Percentiles rank a stretch among this genome's conserved stretches.
These are phyloP conservation scores for Cryptosporidium parvum DNA, from an alignment of 169 alveolate species.

Conservation along the genomic window DNA sequence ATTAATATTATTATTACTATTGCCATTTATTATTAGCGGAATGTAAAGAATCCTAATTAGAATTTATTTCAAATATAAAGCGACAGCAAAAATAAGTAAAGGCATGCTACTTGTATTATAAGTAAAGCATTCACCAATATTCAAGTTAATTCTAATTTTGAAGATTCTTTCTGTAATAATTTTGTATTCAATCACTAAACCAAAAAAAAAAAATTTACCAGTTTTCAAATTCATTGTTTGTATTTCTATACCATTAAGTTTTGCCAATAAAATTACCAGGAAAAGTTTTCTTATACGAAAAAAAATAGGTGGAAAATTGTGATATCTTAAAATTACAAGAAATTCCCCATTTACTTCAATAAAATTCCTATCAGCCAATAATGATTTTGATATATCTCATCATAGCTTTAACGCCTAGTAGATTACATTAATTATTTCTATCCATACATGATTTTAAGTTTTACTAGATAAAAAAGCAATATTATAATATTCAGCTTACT, in stretches of 20 bases:
- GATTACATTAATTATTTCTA: neutral
- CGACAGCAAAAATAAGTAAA: neutral
- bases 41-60: neutral
- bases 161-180: neutral
- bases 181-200: neutral
- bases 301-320: neutral
- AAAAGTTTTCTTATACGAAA: too few species aligned
- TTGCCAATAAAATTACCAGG: neutral
- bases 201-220: neutral
- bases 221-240: neutral
- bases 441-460: neutral
- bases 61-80: neutral
- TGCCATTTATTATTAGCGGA: too few species aligned
- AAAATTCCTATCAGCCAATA: neutral
- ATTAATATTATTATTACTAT: too few species aligned
- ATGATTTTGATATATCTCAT: too few species aligned
- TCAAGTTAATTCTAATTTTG: neutral
- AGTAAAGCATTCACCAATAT: neutral
- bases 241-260: neutral
- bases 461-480: too few species aligned
- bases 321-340: neutral
- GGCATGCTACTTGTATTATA: neutral
- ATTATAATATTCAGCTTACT: neutral
- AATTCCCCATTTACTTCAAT: neutral
- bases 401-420: neutral